phyloP scores from a whole-genome alignment of 108 stramenopile species.

The Cyclotella distinguenda region DNA sequence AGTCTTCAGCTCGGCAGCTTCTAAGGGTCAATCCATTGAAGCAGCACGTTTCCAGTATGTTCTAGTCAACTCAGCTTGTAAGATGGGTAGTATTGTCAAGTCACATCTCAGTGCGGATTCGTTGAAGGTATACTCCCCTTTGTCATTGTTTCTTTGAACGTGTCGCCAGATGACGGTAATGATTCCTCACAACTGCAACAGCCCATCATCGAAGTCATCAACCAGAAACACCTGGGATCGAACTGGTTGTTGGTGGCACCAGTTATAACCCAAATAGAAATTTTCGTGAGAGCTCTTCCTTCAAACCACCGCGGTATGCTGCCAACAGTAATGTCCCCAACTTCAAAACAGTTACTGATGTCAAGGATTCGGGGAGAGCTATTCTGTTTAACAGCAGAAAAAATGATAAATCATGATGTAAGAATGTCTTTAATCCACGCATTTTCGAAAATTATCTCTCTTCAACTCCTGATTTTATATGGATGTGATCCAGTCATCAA shows the following conservation, averaged over 20 bases:
- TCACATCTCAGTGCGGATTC: constrained; percentile 10
- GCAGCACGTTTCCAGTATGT: constrained; percentile 7
- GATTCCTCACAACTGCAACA: too few relatives aligned
- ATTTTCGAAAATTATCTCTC: not conserved
- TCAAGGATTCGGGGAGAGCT: constrained; percentile 33
- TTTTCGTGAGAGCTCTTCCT: constrained; percentile 24
- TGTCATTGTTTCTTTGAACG: too few relatives aligned
- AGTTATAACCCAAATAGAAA: constrained; percentile 11
- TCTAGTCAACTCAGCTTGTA: constrained; percentile 11
- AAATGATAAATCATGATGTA: constrained; percentile 15
- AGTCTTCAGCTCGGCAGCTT: constrained; percentile 1
- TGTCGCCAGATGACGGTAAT: too few relatives aligned
- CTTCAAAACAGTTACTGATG: constrained; percentile 12
- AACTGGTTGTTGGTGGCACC: constrained; percentile 38
- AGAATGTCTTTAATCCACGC: not conserved
- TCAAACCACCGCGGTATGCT: constrained; percentile 9
- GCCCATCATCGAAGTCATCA: constrained; percentile 22
- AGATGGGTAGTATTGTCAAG: constrained; percentile 17
- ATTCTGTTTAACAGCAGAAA: constrained; percentile 12
- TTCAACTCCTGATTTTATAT: not conserved
- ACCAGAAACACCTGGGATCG: constrained; percentile 12
- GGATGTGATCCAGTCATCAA: not conserved
- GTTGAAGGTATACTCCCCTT: constrained; percentile 18
- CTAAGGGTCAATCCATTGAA: not conserved
- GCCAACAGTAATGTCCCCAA: not conserved